phyloP scores from a whole-genome alignment of 2,329 filamentous ascomycete genomes.

The Grosmannia huntii region DNA sequence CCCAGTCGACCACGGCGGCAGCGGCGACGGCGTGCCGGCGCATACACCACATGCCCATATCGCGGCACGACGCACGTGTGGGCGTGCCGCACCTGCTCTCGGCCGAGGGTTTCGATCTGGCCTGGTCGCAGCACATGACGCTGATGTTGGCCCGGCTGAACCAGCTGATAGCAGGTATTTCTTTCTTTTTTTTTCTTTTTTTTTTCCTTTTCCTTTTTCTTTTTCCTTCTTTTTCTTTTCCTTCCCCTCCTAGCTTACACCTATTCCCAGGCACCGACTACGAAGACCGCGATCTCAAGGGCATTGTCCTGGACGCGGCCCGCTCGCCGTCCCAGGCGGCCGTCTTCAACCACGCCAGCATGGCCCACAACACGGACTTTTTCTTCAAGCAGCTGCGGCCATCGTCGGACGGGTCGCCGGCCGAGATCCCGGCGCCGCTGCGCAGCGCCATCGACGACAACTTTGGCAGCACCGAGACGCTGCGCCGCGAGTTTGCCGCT shows the following conservation, averaged over 20 bases:
- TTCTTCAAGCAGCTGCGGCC: constrained; percentile 52
- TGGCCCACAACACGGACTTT: constrained; percentile 84
- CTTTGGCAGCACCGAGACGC: constrained; percentile 74
- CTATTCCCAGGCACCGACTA: constrained; percentile 43
- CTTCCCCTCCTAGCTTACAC: background rate
- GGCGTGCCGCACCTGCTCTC: constrained; percentile 44
- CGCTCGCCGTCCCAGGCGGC: constrained; percentile 66
- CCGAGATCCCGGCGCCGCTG: constrained; percentile 41
- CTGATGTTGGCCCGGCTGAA: constrained; percentile 68
- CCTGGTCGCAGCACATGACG: constrained; percentile 74
- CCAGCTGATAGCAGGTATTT: constrained; percentile 52
- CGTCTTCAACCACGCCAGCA: constrained; percentile 91
- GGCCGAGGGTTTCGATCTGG: constrained; percentile 54
- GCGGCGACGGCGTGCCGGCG: constrained; percentile 19
- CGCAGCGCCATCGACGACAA: constrained; percentile 47
- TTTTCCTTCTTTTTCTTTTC: background rate
- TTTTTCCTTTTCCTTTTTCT: background rate
- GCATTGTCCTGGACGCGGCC: constrained; percentile 61
- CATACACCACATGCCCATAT: constrained; percentile 18
- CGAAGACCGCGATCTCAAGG: constrained; percentile 43
- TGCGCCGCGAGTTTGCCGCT: constrained; percentile 65
- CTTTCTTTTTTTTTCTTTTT: background rate
- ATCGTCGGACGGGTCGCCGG: background rate
- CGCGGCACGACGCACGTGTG: constrained; percentile 30
- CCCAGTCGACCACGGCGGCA: constrained; percentile 13